Base-by-base conservation (phyloP, 1,284 basidiomycete species). In the Macrocybe sp. region DNA sequence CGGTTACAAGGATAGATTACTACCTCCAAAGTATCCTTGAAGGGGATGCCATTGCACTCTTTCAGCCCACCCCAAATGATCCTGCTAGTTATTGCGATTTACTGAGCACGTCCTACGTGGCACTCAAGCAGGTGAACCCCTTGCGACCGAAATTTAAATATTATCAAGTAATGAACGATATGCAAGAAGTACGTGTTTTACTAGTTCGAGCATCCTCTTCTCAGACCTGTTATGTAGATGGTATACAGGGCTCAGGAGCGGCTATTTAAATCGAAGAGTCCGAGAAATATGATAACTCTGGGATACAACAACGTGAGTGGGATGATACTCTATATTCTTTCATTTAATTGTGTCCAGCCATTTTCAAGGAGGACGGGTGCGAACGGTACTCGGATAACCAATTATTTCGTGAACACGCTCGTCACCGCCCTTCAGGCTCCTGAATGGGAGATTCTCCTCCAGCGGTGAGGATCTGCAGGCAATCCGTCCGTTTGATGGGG, bases 321-420 rank as follows among this genome's bases (percentile, higher is more conserved):
- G 22, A 22, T 22, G 22, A 4, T 22, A 22, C 22, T 22, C 22
- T 22, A 22, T 22, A 30, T 49, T 46, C 6, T 22, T 50, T 42
- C 47, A 11, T n/a, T 12, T 30, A 11, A 12, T 4, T 16, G 29
- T 41, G 43, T 34, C 12, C 45, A 67, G 61, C 57, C 59, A 22
- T 22, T 29, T 61, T 47, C 11, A 57, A 50, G 42, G 50, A 56
- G 46, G 57, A 56, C 3, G 53, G 58, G 54, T 47, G 57, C 48
- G 59, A 51, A 45, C 46, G 59, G 53, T 37, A 52, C 51, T 35
- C 59, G 55, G 7, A 70, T 87, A 41, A 73, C 68, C 16, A 89
- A 83, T 59, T 73, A 70, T 45, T 83, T 79, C 54, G 70, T 86
- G 22, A 94, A 94, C 60, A 91, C 91, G 0, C 75, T 82, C 31